phyloP scores from a whole-genome alignment of 352 stramenopile genomes.

The Phytopythium mirpurense region DNA sequence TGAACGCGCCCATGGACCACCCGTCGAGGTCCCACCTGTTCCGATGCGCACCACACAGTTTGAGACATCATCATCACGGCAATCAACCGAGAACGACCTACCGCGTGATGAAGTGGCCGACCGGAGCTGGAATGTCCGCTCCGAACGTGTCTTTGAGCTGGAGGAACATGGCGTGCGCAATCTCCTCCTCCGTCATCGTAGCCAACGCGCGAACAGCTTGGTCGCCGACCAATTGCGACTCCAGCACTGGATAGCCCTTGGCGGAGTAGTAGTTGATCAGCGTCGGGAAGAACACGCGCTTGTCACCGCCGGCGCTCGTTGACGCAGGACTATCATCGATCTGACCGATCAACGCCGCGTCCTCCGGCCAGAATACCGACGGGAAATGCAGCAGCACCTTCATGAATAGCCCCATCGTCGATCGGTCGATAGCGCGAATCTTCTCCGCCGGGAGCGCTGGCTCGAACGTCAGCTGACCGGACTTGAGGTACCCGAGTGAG shows the following conservation, averaged over 20 bases:
- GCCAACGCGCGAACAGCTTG: too few species aligned
- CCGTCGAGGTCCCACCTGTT: too few species aligned
- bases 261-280: slow-evolving; percentile 55
- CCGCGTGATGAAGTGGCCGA: too few species aligned
- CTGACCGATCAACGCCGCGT: slow-evolving; percentile 43
- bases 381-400: slow-evolving; percentile 68
- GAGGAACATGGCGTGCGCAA: too few species aligned
- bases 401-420: slow-evolving; percentile 66
- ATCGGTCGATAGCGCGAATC: slow-evolving; percentile 36
- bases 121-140: too few species aligned
- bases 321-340: slow-evolving; percentile 5
- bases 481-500: slow-evolving; percentile 51
- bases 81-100: too few species aligned
- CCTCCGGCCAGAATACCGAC: slow-evolving; percentile 49
- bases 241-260: slow-evolving; percentile 48
- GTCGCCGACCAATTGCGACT: too few species aligned
- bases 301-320: slow-evolving; percentile 6
- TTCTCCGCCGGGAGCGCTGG: slow-evolving; percentile 42
- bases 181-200: too few species aligned
- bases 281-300: slow-evolving; percentile 45
- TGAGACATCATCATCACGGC: too few species aligned
- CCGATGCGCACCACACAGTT: too few species aligned
- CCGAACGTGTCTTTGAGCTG: too few species aligned
- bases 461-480: slow-evolving; percentile 38
- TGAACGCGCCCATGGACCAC: too few species aligned